Conservation (phyloP, 2,329 filamentous ascomycete genomes). For the Xylariaceae sp. region DNA sequence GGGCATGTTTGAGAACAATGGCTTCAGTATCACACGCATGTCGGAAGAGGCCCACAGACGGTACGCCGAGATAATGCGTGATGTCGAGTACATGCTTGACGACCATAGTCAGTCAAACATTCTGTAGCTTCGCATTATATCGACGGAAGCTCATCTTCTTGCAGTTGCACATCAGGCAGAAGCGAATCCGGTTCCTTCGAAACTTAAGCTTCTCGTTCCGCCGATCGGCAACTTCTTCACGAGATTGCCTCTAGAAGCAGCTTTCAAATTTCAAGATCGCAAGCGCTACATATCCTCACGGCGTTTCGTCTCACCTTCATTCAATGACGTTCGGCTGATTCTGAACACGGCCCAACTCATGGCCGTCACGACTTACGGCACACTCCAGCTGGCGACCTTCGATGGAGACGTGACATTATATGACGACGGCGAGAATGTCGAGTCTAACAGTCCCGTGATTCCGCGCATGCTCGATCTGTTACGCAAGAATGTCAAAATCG, state of each 20-base stretch:
- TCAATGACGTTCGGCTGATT: conserved; percentile 91
- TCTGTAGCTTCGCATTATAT: conserved; percentile 1
- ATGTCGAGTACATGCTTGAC: conserved; percentile 86
- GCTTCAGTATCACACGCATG: conserved; percentile 64
- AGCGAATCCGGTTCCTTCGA: conserved; percentile 68
- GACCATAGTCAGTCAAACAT: conserved; percentile 68
- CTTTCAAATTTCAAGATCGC: conserved; percentile 85
- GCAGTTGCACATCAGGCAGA: conserved; percentile 67
- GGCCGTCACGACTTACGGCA: conserved; percentile 72
- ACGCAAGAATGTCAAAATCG: conserved; percentile 73
- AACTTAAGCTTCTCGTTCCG: conserved; percentile 87
- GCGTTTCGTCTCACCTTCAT: conserved; percentile 90
- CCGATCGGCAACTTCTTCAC: conserved; percentile 94
- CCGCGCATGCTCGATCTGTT: conserved; percentile 65
- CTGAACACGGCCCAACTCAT: conserved; percentile 94
- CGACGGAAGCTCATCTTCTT: conserved; percentile 8
- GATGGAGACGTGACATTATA: conserved; percentile 98
- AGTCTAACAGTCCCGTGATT: conserved; percentile 73
- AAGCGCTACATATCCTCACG: conserved; percentile 83
- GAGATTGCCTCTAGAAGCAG: conserved; percentile 76
- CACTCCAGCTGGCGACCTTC: conserved; percentile 84
- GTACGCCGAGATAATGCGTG: conserved; percentile 92
- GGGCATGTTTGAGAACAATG: conserved; percentile 70
- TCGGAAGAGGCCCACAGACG: conserved; percentile 77
- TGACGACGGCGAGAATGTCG: conserved; percentile 78